Evolutionary conservation across 768 basidiomycete species (phyloP), one percentile per base, ranked within the genome.

Genomic region (Collybia sp.): DNA sequence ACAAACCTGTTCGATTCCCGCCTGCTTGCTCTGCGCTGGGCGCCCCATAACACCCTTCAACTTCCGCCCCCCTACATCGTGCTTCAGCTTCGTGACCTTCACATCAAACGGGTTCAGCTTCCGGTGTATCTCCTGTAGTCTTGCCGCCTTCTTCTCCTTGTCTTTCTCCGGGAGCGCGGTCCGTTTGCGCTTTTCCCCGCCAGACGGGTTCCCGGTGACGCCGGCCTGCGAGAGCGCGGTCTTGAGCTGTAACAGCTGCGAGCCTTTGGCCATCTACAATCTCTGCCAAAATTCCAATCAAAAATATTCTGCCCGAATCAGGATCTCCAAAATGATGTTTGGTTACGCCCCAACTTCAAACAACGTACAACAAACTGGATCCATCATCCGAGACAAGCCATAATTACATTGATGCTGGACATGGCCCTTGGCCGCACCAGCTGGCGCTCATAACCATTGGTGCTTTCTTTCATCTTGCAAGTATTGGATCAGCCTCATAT

Each of bases 71-170:
- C 90, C 93, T 15, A 96, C 90, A 65, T 93, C 88, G 61, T 94
- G 90, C 69, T 93, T 94, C 35, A 91, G 75, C 63, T 88, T 91
- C 6, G 88, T 94, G 59, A 93, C 88, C 54, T 93, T 89, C 57
- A 84, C 76, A 63, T 99, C 95, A 64, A 99, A 99, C 15, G 92
- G 89, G 69, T 96, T 98, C 58, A 97, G 73, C 54, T 79, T 81
- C 56, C 82, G 78, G 52, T 91, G 83, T 50, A 98, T 94, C 59
- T 87, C 86, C 43, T 81, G 79, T 35, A 97, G 77, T 57, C 80
- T 89, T 5, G 83, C 80, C 0, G 87, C 79, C 51, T 77, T 82
- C 65, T 89, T 91, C 52, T 85, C 86, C 62, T 86, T 90, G 59
- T 91, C 89, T 51, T 82, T 83, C 60, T 91, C 88, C 19, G 76